phyloP scores from a whole-genome alignment of 2,329 filamentous ascomycete species.

The Aureobasidium leucospermi region DNA sequence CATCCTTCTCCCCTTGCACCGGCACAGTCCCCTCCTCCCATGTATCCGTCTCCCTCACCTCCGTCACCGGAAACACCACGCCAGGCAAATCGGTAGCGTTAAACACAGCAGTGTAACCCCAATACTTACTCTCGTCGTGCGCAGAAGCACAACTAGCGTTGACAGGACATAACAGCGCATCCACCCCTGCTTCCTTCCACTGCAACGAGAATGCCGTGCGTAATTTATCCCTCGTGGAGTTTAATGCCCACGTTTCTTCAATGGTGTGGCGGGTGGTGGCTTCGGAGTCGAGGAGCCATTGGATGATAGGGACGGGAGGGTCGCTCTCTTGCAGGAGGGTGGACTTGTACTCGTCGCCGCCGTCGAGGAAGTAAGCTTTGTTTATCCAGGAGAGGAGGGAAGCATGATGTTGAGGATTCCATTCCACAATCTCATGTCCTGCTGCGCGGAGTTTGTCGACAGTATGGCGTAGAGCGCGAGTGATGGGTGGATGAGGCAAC shows the following conservation, averaged over 20 bases:
- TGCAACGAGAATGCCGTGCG: conserved; percentile 37
- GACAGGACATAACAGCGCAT: conserved; percentile 56
- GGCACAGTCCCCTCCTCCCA: conserved; percentile 29
- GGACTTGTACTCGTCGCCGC: background rate
- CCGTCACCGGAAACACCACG: conserved; percentile 48
- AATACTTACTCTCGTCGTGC: conserved; percentile 49
- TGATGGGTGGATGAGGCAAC: conserved; percentile 58
- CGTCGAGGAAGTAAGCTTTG: conserved; percentile 11
- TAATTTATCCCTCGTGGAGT: conserved; percentile 36
- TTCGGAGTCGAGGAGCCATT: conserved; percentile 6
- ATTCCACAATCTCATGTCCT: conserved; percentile 49
- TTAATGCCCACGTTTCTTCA: conserved; percentile 6
- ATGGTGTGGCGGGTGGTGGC: background rate
- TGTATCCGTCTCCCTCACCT: conserved; percentile 39
- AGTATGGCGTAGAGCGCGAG: conserved; percentile 48
- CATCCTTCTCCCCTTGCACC: background rate
- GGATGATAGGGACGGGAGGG: conserved; percentile 2
- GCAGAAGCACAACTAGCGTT: conserved; percentile 49
- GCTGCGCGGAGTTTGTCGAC: conserved; percentile 43
- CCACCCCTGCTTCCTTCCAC: conserved; percentile 40
- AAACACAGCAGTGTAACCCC: conserved; percentile 56
- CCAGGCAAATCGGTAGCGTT: conserved; percentile 57
- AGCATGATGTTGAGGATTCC: conserved; percentile 47
- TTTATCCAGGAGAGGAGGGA: conserved; percentile 21
- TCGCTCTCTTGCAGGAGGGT: background rate